Conservation (phyloP, 1,139 yeast genomes). For the Geotrichum phurueaensis region DNA sequence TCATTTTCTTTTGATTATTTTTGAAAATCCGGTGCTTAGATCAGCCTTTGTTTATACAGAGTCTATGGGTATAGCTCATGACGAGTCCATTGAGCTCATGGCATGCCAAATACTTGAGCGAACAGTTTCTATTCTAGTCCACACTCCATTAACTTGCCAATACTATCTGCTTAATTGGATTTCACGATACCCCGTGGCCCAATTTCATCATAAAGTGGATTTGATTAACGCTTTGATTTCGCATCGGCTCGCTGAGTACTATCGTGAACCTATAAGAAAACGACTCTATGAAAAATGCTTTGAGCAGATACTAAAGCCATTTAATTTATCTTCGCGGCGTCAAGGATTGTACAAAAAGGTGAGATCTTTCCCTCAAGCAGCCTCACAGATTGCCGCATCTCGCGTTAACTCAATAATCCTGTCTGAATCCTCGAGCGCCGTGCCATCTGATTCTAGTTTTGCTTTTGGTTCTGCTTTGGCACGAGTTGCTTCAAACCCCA, state of each 20-base stretch:
- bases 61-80: slow-evolving; percentile 14
- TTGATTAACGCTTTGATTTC: slow-evolving; percentile 37
- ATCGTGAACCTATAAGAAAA: slow-evolving; percentile 10
- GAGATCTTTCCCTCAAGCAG: neutral
- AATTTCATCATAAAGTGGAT: slow-evolving; percentile 32
- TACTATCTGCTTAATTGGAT: slow-evolving; percentile 56
- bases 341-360: neutral
- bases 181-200: slow-evolving; percentile 36
- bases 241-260: slow-evolving; percentile 31
- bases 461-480: neutral
- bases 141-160: slow-evolving; percentile 40
- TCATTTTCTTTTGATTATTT: slow-evolving; percentile 29
- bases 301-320: neutral
- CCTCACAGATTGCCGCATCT: neutral
- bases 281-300: neutral
- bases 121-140: slow-evolving; percentile 58
- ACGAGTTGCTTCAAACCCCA: neutral
- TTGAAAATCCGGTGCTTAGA: slow-evolving; percentile 33
- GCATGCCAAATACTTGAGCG: slow-evolving; percentile 63
- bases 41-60: slow-evolving; percentile 20
- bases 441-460: neutral
- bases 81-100: slow-evolving; percentile 27
- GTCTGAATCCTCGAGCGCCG: neutral
- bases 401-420: neutral
- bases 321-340: slow-evolving; percentile 7